Evolutionary conservation across 176 grass and related monocot genomes (phyloP).

Genomic region (Poa pratensis): DNA sequence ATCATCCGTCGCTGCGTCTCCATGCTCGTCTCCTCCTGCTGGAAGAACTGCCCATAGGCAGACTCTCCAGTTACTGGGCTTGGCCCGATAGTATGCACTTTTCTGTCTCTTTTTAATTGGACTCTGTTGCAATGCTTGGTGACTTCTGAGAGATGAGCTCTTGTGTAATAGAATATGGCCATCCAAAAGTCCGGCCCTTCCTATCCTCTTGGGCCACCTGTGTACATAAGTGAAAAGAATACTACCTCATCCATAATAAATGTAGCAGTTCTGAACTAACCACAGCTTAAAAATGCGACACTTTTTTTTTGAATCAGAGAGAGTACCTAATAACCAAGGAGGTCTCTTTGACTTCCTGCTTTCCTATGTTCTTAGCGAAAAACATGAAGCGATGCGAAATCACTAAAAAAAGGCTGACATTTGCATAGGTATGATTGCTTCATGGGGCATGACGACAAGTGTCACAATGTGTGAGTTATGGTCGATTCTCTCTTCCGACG

Average conservation of each 20-base stretch:
- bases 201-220: background rate
- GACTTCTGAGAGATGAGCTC: slow-evolving; percentile 20
- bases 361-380: no score
- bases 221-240: background rate
- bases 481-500: no score
- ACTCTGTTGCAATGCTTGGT: background rate
- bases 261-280: no score
- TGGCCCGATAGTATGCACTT: background rate
- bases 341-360: background rate
- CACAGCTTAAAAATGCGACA: no score
- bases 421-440: no score
- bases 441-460: no score
- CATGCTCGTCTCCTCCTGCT: slow-evolving; percentile 57
- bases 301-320: no score
- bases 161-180: background rate
- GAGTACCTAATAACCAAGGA: background rate
- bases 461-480: no score
- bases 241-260: no score
- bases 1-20: slow-evolving; percentile 67
- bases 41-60: slow-evolving; percentile 1
- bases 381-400: no score
- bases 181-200: slow-evolving; percentile 6
- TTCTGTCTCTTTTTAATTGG: background rate
- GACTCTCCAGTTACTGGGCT: background rate
- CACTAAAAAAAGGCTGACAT: no score